Percentiles rank a stretch among this genome's conserved stretches.
These are phyloP conservation scores for Amanita inopinata DNA, from an alignment of 768 basidiomycete species.

Conservation along the genomic window DNA sequence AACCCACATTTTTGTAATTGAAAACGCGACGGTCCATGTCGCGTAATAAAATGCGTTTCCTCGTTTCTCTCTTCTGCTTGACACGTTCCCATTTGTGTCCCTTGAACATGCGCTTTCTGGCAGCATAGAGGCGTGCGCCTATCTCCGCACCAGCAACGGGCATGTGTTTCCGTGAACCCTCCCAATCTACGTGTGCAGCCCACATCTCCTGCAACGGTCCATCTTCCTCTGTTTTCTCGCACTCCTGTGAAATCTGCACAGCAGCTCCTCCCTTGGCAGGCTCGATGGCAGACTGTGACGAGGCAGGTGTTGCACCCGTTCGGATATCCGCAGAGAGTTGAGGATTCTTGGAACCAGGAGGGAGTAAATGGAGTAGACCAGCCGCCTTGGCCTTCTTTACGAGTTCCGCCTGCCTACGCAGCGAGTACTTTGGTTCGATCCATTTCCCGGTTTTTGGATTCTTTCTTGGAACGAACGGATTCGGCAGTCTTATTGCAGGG, in stretches of 20 bases:
- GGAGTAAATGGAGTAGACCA: conserved; percentile 49
- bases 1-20: conserved; percentile 55
- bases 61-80: conserved; percentile 34
- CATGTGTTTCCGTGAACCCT: conserved; percentile 35
- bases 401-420: conserved; percentile 70
- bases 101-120: conserved; percentile 84
- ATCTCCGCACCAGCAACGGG: conserved; percentile 38
- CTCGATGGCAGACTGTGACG: too few relatives aligned
- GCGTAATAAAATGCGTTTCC: conserved; percentile 48
- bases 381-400: conserved; percentile 57
- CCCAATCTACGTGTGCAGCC: conserved; percentile 29
- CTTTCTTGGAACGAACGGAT: conserved; percentile 62
- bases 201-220: conserved; percentile 16
- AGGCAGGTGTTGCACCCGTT: too few relatives aligned
- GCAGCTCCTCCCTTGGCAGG: too few relatives aligned
- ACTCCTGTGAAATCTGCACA: background rate
- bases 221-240: conserved; percentile 2
- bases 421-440: conserved; percentile 61
- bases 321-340: too few relatives aligned
- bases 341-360: conserved; percentile 52
- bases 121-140: conserved; percentile 62
- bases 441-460: conserved; percentile 55
- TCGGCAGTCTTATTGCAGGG: conserved; percentile 29
- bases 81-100: conserved; percentile 81
- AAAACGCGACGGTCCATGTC: conserved; percentile 60